phyloP scores from a whole-genome alignment of 805 yeast genomes.

The Yarrowia deformans region DNA sequence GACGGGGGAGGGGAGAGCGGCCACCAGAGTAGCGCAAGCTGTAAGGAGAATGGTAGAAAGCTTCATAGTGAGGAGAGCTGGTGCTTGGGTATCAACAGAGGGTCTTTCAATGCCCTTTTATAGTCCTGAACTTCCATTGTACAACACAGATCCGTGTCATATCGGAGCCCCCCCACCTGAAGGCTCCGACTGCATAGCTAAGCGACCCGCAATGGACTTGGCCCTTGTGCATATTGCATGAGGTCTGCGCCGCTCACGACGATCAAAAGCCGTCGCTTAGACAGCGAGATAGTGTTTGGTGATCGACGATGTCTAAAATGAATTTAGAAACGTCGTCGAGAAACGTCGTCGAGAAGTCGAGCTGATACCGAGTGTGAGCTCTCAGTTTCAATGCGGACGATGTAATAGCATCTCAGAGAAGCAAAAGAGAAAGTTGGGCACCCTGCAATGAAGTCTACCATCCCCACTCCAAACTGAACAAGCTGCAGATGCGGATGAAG shows the following conservation, averaged over 20 bases:
- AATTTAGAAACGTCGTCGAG: too few species aligned
- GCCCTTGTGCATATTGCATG: slow-evolving; percentile 6
- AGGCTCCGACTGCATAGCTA: slow-evolving; percentile 3
- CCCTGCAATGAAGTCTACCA: not conserved
- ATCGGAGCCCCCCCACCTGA: slow-evolving; percentile 1
- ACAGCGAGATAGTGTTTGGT: slow-evolving; percentile 44
- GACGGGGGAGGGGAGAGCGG: slow-evolving; percentile 11
- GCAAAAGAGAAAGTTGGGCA: not conserved
- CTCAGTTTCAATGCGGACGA: too few species aligned
- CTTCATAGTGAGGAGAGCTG: slow-evolving; percentile 11
- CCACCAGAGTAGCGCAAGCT: slow-evolving; percentile 5
- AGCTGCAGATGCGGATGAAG: not conserved
- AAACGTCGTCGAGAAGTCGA: not conserved
- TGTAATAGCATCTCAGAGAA: not conserved
- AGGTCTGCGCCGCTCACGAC: slow-evolving; percentile 19
- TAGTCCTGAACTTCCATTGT: not conserved
- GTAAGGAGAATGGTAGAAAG: slow-evolving; percentile 1
- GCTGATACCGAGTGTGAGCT: not conserved
- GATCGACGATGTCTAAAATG: slow-evolving; percentile 17
- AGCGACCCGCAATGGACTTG: not conserved
- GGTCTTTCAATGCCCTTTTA: not conserved
- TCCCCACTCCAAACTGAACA: not conserved
- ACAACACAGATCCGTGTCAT: not conserved
- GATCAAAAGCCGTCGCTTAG: slow-evolving; percentile 1
- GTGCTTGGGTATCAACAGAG: not conserved